Percentiles rank a stretch among this genome's conserved stretches.
Conservation (phyloP, 306 rosid genomes). For the Quercus mongolica region DNA sequence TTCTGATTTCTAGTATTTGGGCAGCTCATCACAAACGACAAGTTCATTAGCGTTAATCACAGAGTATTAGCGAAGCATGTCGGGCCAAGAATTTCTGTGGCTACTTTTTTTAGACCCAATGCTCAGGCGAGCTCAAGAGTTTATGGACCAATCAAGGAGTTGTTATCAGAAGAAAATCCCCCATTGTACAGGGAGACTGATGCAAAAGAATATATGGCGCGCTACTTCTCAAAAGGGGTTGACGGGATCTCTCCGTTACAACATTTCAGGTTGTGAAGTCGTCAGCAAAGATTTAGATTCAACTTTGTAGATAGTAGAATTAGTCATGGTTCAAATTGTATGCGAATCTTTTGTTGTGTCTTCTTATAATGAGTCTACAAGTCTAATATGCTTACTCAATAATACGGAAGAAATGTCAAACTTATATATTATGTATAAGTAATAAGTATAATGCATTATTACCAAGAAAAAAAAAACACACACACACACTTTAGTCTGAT, state of each 20-base stretch:
- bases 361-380: no score
- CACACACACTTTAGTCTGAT: no score
- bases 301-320: no score
- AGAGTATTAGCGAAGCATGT: constrained; percentile 15
- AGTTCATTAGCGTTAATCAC: constrained; percentile 11
- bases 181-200: constrained; percentile 11
- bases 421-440: no score
- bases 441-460: no score
- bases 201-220: neutral
- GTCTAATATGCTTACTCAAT: no score
- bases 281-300: neutral
- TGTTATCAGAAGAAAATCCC: constrained; percentile 6
- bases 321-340: no score
- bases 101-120: neutral
- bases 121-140: neutral
- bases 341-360: no score
- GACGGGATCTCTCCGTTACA: neutral
- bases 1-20: neutral
- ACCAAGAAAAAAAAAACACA: no score
- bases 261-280: neutral
- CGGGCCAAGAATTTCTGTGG: constrained; percentile 20
- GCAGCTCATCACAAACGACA: constrained; percentile 25
- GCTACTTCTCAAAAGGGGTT: neutral
- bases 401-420: no score
- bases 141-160: constrained; percentile 17